Evolutionary conservation across 139 green algal genomes (phyloP).

Genomic region (Klebsormidium nitens): DNA sequence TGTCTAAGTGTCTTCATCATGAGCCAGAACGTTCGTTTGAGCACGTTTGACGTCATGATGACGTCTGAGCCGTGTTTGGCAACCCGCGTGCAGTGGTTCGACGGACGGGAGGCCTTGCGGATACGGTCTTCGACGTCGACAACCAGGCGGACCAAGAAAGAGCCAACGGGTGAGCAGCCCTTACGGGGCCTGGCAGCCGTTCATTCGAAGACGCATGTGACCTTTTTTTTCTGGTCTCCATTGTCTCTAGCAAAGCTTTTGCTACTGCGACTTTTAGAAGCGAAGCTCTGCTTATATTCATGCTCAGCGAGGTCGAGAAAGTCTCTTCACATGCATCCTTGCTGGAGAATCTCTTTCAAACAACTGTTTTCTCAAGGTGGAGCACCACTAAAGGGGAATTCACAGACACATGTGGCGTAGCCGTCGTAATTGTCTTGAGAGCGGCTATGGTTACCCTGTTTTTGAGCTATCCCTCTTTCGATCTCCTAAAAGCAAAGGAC

Average conservation of each 20-base stretch:
- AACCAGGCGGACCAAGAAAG: slow-evolving; percentile 8
- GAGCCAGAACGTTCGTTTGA: no score
- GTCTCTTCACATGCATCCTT: no score
- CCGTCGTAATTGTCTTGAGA: not conserved
- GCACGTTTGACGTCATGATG: no score
- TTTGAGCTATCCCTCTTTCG: not conserved
- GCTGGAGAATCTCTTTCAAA: no score
- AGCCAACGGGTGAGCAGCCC: slow-evolving; percentile 30
- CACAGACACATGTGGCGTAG: no score
- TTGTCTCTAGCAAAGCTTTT: not conserved
- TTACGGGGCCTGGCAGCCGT: not conserved
- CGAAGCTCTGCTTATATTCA: no score
- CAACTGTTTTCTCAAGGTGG: no score
- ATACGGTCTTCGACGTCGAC: slow-evolving; percentile 51
- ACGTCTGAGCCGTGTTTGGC: no score
- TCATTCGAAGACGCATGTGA: no score
- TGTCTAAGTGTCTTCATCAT: no score
- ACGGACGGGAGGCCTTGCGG: slow-evolving; percentile 41
- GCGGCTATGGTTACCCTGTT: not conserved
- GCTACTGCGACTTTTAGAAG: not conserved
- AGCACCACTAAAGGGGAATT: no score
- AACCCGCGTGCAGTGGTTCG: slow-evolving; percentile 23
- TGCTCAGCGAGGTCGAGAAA: no score
- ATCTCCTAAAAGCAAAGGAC: not conserved
- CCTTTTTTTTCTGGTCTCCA: not conserved